Percentiles rank a stretch among this genome's conserved stretches.
Conservation (phyloP, 192 early-diverging fungal species). For the Coemansia sp. region DNA sequence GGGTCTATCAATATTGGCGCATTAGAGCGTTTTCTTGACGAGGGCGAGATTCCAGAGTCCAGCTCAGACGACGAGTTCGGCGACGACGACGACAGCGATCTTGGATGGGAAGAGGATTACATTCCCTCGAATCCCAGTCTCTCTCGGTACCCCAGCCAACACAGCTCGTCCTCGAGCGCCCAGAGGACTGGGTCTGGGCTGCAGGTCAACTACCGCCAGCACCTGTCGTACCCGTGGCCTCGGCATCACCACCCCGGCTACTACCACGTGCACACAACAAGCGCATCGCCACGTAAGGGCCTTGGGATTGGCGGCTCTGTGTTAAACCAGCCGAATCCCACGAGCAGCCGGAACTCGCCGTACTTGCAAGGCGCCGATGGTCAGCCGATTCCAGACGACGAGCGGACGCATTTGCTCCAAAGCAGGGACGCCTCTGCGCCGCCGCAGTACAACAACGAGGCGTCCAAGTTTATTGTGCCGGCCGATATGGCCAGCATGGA, state of each 20-base stretch:
- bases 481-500: constrained; percentile 22
- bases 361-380: constrained; percentile 11
- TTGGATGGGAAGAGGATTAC: constrained; percentile 36
- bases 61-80: constrained; percentile 33
- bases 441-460: constrained; percentile 9
- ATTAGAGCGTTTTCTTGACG: constrained; percentile 48
- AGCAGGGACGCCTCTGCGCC: constrained; percentile 14
- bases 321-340: neutral
- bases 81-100: constrained; percentile 18
- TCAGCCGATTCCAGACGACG: constrained; percentile 14
- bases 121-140: constrained; percentile 9
- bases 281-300: neutral
- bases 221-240: neutral
- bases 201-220: neutral
- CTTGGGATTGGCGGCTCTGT: neutral
- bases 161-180: constrained; percentile 14
- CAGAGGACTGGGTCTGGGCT: neutral
- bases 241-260: neutral
- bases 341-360: constrained; percentile 9
- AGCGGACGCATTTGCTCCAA: constrained; percentile 31
- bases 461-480: constrained; percentile 28
- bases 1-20: constrained; percentile 46
- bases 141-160: neutral
- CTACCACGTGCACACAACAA: neutral
- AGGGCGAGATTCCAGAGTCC: constrained; percentile 44